Percentiles rank a stretch among this genome's conserved stretches.
phyloP scores from a whole-genome alignment of 495 filamentous ascomycete species.

The Cenococcum geophilum region DNA sequence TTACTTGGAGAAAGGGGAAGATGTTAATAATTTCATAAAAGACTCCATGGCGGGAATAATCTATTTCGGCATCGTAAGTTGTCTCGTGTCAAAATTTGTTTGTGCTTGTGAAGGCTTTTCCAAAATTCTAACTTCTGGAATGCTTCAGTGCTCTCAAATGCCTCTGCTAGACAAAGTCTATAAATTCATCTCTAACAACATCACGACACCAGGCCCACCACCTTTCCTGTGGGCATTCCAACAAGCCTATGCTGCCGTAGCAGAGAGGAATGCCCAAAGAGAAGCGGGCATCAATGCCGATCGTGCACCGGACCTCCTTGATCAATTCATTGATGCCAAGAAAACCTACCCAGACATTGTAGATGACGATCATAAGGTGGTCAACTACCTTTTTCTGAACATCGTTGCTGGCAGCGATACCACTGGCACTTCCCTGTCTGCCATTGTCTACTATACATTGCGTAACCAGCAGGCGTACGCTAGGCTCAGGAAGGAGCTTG shows the following conservation, averaged over 20 bases:
- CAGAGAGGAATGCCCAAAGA: not conserved
- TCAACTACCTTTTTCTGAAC: slow-evolving; percentile 34
- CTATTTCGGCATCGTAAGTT: slow-evolving; percentile 38
- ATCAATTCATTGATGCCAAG: slow-evolving; percentile 29
- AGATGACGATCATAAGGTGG: slow-evolving; percentile 23
- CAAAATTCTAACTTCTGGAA: not conserved
- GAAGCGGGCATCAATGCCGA: not conserved
- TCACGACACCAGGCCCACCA: not conserved
- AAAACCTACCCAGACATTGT: slow-evolving; percentile 31
- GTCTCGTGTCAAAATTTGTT: not conserved
- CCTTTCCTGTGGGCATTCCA: slow-evolving; percentile 9
- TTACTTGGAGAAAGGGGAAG: slow-evolving; percentile 25
- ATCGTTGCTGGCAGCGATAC: slow-evolving; percentile 12
- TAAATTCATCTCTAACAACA: slow-evolving; percentile 19
- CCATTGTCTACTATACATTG: slow-evolving; percentile 3
- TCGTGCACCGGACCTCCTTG: slow-evolving; percentile 28
- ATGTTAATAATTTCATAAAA: slow-evolving; percentile 26
- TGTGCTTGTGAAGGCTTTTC: not conserved
- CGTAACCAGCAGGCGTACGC: not conserved
- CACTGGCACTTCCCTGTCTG: not conserved
- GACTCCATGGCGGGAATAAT: slow-evolving; percentile 32
- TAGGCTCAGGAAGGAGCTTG: slow-evolving; percentile 8
- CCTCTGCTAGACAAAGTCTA: slow-evolving; percentile 7
- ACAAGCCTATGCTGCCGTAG: slow-evolving; percentile 5
- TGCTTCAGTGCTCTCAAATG: slow-evolving; percentile 29